Conservation (phyloP, 305 asterid species). For the Lippia alba region DNA sequence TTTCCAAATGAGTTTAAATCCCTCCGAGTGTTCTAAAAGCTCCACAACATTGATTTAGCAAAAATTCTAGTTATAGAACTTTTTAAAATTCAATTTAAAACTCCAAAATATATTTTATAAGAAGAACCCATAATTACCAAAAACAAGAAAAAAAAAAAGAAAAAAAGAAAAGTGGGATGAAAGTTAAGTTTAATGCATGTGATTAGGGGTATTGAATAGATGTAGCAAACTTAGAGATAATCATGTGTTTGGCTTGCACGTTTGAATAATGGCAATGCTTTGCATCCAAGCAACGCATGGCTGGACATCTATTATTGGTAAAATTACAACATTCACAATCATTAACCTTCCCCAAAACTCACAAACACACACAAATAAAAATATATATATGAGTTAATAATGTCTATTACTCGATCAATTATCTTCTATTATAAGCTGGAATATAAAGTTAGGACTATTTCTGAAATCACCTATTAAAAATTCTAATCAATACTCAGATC, state of each 20-base stretch:
- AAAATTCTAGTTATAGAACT: not conserved
- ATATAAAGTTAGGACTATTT: too few species aligned
- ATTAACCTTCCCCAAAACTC: too few species aligned
- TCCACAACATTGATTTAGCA: not conserved
- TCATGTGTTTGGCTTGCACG: slow-evolving; percentile 41
- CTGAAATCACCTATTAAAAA: too few species aligned
- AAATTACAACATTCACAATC: too few species aligned
- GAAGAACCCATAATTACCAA: not conserved
- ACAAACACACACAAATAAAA: too few species aligned
- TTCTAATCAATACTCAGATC: too few species aligned
- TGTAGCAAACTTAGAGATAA: slow-evolving; percentile 18
- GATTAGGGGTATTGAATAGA: slow-evolving; percentile 29
- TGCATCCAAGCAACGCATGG: slow-evolving; percentile 38
- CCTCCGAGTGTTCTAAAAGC: not conserved
- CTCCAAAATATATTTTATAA: not conserved
- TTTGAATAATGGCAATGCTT: slow-evolving; percentile 35
- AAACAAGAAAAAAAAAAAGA: not conserved
- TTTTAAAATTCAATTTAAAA: too few species aligned
- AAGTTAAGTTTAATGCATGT: not conserved
- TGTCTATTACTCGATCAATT: too few species aligned
- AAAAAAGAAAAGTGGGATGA: not conserved
- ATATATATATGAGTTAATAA: too few species aligned
- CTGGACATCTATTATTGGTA: slow-evolving; percentile 13
- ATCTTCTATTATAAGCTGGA: too few species aligned
- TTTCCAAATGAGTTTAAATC: not conserved